Evolutionary conservation across 2,329 filamentous ascomycete species (phyloP), one percentile per base, ranked within the genome.

Genomic region (Cordyceps sp.): DNA sequence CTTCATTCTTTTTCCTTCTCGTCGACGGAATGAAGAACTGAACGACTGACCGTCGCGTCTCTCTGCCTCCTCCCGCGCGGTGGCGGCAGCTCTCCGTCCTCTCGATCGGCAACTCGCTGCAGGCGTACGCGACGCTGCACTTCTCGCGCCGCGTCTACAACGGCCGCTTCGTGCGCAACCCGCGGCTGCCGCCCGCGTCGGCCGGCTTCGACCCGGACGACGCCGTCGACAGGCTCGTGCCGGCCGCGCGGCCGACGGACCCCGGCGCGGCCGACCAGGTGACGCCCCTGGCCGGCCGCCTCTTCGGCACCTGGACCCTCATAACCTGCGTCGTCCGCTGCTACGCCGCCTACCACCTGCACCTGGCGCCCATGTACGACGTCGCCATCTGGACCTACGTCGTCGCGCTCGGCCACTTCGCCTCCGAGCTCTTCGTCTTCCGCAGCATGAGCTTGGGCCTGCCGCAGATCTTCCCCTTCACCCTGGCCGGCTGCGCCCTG

Each of bases 111-210:
- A 98, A 98, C 64, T 79, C 75, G 23, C 52, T 92, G 29, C 86
- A 94, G 62, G 74, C 81, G 49, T 92, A 93, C 58, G 47, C 62
- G 23, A 92, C 84, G 14, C 66, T 86, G 4, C 66, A 75, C 53
- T 92, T 82, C 59, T 85, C 85, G 7, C 73, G 77, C n/a, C 78
- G 83, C 52, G 72, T 96, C 48, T 98, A 96, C 64, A 73, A 78
- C 43, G 74, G 74, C 37, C 58, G 58, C 39, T 73, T 72, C 45
- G 55, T 73, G 15, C 54, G 58, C 33, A 71, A 70, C 58, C 36
- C 53, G 25, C 48, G 54, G 21, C 52, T 69, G 10, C 54, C 53
- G 9, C 45, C 56, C 30, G 55, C 48, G 35, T 52, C 59, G 32
- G 46, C 49, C 29, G 49, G 45, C 24, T 59, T 54, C 51, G 57